Conservation (phyloP, 2,329 filamentous ascomycete genomes). For the Anthostomella pinea region DNA sequence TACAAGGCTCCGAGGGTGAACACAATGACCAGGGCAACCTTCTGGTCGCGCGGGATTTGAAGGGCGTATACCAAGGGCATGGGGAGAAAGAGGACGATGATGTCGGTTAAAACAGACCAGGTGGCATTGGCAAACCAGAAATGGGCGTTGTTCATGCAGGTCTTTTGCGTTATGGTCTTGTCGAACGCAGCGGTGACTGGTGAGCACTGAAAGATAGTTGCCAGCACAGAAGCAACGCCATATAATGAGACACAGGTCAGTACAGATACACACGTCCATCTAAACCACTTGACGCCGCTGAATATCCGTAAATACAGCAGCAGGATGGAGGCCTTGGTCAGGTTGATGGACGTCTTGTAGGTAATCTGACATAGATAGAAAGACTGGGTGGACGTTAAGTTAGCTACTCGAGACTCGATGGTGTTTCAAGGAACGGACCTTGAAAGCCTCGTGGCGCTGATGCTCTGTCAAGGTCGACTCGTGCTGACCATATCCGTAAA, state of each 20-base stretch:
- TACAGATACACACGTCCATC: conserved; percentile 24
- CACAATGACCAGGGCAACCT: conserved; percentile 37
- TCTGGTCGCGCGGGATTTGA: conserved; percentile 37
- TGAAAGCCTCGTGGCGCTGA: conserved; percentile 24
- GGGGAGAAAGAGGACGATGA: conserved; percentile 38
- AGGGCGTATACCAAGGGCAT: conserved; percentile 40
- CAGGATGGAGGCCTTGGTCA: conserved; percentile 33
- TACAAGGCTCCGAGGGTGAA: conserved; percentile 42
- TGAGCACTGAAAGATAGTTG: conserved; percentile 32
- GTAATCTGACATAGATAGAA: conserved; percentile 33
- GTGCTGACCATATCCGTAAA: conserved; percentile 31
- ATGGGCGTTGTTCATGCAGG: conserved; percentile 36
- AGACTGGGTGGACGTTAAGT: conserved; percentile 19
- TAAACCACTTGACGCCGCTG: conserved; percentile 28
- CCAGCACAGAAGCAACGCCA: conserved; percentile 26
- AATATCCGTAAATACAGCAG: conserved; percentile 34
- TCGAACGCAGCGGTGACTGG: conserved; percentile 30
- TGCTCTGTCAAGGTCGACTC: conserved; percentile 12
- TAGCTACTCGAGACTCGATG: too few relatives aligned
- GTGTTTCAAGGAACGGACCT: conserved; percentile 16
- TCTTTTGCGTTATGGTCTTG: conserved; percentile 19
- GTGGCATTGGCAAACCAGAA: conserved; percentile 43
- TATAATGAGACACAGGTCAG: conserved; percentile 24
- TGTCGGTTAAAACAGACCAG: conserved; percentile 40
- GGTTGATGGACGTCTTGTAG: conserved; percentile 33